Evolutionary conservation across 2,329 filamentous ascomycete species (phyloP), one percentile per base, ranked within the genome.

Genomic region (Fusarium stilboides): DNA sequence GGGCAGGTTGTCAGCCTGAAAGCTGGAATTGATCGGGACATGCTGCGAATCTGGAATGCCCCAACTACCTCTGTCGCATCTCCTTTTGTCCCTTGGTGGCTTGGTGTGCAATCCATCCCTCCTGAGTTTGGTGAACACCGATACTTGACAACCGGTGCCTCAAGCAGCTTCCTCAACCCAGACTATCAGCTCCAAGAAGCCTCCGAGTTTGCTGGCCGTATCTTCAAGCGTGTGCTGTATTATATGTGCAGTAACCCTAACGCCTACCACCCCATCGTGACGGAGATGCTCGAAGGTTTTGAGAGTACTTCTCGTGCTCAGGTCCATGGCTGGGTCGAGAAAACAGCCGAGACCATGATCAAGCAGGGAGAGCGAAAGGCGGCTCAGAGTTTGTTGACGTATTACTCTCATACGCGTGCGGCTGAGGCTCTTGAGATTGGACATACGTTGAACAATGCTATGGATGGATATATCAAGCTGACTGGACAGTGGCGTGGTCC

Each of bases 381-480:
- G 0, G 71, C 71, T 0, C 58, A 67, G 26, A 65, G 58, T 2
- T 6, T 73, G 2, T 13, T 73, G 52, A 74, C 71, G 0, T 74
- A 72, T 24, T 73, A 74, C 14, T 71, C 71, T 34, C 71, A 73
- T 4, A 62, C 71, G 0, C 67, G 69, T 1, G 71, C 71, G 0
- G 39, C 71, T 0, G 71, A 69, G 5, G 71, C 71, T 1, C 28
- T 72, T 5, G 63, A 69, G n/a, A 57, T 73, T 13, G 71, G 71
- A 1, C 58, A 61, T 10, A 57, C 50, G 0, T 5, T 73, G 42
- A 73, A 65, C 4, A 62, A 65, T 31, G 72, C 71, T 34, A 20
- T 73, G n/a, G 71, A 71, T 17, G 67, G 64, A 0, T 72, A 72
- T n/a, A 74, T 74, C 19, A 74, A 73, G 28, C 37, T 73, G 36